Conservation (phyloP, 1,284 basidiomycete genomes). For the Apiotrichum akiyoshidainum region DNA sequence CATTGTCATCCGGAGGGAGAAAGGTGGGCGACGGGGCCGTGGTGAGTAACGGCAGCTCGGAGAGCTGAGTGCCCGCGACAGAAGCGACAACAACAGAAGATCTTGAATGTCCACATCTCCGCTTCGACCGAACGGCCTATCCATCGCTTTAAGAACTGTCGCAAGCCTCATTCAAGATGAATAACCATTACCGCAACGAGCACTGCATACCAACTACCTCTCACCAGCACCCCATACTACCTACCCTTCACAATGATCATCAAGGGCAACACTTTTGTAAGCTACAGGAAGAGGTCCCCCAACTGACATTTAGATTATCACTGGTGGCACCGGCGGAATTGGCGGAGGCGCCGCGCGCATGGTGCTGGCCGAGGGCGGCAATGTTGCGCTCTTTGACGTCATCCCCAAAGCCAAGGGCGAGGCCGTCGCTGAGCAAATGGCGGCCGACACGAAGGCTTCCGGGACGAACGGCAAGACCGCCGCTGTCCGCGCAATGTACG, state of each 20-base stretch:
- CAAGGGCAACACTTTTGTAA: constrained; percentile 38
- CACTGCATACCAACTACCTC: too few relatives aligned
- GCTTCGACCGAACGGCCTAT: too few relatives aligned
- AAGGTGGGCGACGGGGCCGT: too few relatives aligned
- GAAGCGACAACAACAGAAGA: too few relatives aligned
- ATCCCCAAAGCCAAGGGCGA: constrained; percentile 31
- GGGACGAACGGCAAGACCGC: background rate
- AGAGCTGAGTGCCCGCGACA: too few relatives aligned
- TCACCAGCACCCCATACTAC: background rate
- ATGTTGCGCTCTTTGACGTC: constrained; percentile 38
- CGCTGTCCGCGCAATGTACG: constrained; percentile 28
- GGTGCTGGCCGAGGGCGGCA: constrained; percentile 26
- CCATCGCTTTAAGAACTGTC: too few relatives aligned
- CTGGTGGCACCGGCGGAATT: constrained; percentile 39
- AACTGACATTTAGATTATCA: constrained; percentile 22
- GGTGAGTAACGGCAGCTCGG: too few relatives aligned
- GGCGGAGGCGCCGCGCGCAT: constrained; percentile 29
- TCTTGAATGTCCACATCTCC: too few relatives aligned
- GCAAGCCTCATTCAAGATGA: too few relatives aligned
- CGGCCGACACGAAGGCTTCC: background rate
- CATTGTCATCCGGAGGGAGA: too few relatives aligned
- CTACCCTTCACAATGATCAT: constrained; percentile 30
- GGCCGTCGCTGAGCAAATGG: constrained; percentile 21
- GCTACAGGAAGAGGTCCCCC: constrained; percentile 1
- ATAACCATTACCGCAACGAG: background rate